Base-by-base conservation (phyloP, 1,284 basidiomycete genomes). In the Moesziomyces parantarcticus region DNA sequence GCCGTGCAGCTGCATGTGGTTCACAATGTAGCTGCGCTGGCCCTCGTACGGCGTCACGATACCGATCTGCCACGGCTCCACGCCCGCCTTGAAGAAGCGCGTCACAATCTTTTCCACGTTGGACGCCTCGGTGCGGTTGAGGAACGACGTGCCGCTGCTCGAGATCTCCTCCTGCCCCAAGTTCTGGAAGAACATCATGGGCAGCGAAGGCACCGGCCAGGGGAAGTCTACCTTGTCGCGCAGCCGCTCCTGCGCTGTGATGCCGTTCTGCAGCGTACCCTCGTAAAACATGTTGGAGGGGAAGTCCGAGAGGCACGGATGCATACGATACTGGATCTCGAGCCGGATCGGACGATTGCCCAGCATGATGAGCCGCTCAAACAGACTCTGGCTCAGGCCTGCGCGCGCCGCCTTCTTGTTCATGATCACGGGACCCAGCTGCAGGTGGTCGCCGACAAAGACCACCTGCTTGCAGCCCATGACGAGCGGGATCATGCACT, bases 221-320 rank as follows among this genome's bases (percentile, higher is more conserved):
- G 97, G 97, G 86, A 99, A 99, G 84, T 99, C 96, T 51, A 99
- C 93, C 78, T 97, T 94, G 87, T 95, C 97, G 85, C 95, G 89
- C 75, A 99, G 86, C 46, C 97, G 89, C 84, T 99, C 97, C 1
- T 97, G 96, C 13, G 97, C 97, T 11, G 97, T 99, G 62, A 99
- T 97, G 85, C 97, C 97, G 84, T 99, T 99, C 86, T 99, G 97
- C 46, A 99, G 86, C 0, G 95, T 97, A 21, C 97, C 97, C 84
- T 99, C 97, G 86, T 99, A 99, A 87, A 99, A 99, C 96, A 99
- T 98, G 86, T 99, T 99, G 67, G 94, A 97, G 1, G 97, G 96
- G 87, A 99, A 99, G 85, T 99, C 95, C 49, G 97, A 98, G 48
- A 99, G 88, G 85, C 96, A 98, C 16, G 97, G 97, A 84, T 99